Conservation (phyloP, 345 rosid genomes). For the Angophora floribunda region DNA sequence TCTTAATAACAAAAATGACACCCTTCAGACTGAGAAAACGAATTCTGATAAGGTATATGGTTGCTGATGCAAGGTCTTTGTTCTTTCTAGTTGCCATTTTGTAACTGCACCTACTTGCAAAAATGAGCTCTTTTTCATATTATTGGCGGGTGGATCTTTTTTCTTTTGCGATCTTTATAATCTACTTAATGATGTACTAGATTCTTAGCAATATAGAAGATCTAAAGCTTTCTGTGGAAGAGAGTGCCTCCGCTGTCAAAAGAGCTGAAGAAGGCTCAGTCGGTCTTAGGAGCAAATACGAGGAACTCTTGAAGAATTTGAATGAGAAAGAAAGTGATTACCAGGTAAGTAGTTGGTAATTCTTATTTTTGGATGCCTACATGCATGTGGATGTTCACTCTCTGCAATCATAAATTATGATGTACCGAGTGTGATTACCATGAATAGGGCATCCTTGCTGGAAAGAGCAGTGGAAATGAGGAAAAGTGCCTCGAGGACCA, state of each 20-base stretch:
- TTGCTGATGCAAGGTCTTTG: not conserved
- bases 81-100: not conserved
- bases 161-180: not conserved
- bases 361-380: not conserved
- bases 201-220: constrained; percentile 64
- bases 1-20: constrained; percentile 69
- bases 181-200: constrained; percentile 28
- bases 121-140: not conserved
- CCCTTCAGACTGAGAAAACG: constrained; percentile 56
- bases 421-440: constrained; percentile 2
- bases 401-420: not conserved
- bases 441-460: constrained; percentile 85
- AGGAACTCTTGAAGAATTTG: constrained; percentile 65
- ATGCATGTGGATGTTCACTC: not conserved
- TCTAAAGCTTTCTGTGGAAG: constrained; percentile 61
- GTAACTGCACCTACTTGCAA: not conserved
- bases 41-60: constrained; percentile 61
- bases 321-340: constrained; percentile 76
- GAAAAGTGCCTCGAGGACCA: constrained; percentile 99
- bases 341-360: constrained; percentile 40
- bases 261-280: constrained; percentile 84
- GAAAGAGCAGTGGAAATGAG: constrained; percentile 88
- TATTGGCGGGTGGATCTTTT: not conserved
- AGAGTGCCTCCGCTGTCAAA: constrained; percentile 59
- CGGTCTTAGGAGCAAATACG: constrained; percentile 53